phyloP scores from a whole-genome alignment of 2,329 filamentous ascomycete species.

The Phaeosphaeria sp. region DNA sequence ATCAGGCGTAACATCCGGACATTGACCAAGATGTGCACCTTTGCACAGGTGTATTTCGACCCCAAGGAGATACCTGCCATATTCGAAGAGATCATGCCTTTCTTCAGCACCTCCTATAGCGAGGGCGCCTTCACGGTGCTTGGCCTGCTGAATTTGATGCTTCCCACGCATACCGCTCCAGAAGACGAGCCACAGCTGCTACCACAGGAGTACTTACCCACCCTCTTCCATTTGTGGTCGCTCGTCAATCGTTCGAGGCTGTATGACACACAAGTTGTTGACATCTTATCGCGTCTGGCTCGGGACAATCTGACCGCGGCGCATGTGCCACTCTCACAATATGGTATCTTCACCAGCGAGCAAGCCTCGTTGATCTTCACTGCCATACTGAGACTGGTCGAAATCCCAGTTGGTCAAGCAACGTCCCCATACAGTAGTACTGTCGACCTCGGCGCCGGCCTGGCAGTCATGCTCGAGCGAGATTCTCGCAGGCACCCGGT shows the following conservation, averaged over 20 bases:
- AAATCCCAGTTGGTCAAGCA: conserved; percentile 95
- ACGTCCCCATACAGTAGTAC: conserved; percentile 85
- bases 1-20: conserved; percentile 72
- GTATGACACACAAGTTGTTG: conserved; percentile 86
- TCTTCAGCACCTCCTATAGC: conserved; percentile 91
- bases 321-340: conserved; percentile 80
- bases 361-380: conserved; percentile 95
- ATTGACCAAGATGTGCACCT: conserved; percentile 86
- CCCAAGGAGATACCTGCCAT: conserved; percentile 82
- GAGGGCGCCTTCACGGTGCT: conserved; percentile 94
- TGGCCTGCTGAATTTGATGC: conserved; percentile 81
- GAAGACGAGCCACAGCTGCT: conserved; percentile 75
- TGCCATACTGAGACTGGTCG: conserved; percentile 82
- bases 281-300: conserved; percentile 85
- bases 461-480: conserved; percentile 86
- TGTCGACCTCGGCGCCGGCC: conserved; percentile 81
- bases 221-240: conserved; percentile 96
- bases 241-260: conserved; percentile 87
- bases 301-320: conserved; percentile 78
- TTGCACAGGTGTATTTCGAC: conserved; percentile 91
- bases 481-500: conserved; percentile 93
- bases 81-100: conserved; percentile 58
- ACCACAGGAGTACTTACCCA: conserved; percentile 87
- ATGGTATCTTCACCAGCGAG: conserved; percentile 90
- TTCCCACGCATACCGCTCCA: conserved; percentile 83